These are phyloP conservation scores for Funneliformis geosporum DNA, from an alignment of 192 early-diverging fungal species.

Conservation along the genomic window DNA sequence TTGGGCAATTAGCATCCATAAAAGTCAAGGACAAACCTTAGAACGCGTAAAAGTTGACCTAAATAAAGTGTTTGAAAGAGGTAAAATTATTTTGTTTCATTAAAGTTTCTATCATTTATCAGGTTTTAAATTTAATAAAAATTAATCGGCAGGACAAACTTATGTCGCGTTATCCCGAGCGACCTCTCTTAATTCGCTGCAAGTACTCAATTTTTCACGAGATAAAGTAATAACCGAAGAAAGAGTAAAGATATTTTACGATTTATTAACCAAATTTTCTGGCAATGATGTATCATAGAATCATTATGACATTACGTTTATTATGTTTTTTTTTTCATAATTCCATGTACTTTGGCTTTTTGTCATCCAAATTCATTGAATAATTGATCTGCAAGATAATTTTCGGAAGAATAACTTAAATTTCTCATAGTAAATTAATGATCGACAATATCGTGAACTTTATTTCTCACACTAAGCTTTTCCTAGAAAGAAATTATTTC, in stretches of 20 bases:
- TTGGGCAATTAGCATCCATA: slow-evolving; percentile 88
- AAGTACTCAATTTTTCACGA: slow-evolving; percentile 68
- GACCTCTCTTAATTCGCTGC: slow-evolving; percentile 63
- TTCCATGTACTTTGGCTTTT: no score
- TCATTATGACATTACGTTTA: no score
- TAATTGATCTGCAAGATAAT: no score
- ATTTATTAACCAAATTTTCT: background rate
- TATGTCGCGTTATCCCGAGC: slow-evolving; percentile 83
- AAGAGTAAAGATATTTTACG: slow-evolving; percentile 68
- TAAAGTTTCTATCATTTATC: background rate
- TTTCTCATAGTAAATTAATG: no score
- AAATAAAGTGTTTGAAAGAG: slow-evolving; percentile 75
- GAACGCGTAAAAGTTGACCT: slow-evolving; percentile 76
- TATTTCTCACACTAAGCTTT: no score
- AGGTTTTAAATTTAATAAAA: background rate
- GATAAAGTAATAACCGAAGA: slow-evolving; percentile 64
- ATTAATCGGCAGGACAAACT: slow-evolving; percentile 54
- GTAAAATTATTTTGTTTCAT: background rate
- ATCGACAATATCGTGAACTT: no score
- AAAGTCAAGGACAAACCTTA: slow-evolving; percentile 86
- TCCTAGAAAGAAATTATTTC: no score
- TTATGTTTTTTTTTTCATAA: no score
- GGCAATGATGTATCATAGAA: no score
- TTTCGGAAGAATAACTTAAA: no score
- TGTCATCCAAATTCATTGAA: no score